phyloP scores from a whole-genome alignment of 306 rosid genomes.

The Cicer pinnatifidum region DNA sequence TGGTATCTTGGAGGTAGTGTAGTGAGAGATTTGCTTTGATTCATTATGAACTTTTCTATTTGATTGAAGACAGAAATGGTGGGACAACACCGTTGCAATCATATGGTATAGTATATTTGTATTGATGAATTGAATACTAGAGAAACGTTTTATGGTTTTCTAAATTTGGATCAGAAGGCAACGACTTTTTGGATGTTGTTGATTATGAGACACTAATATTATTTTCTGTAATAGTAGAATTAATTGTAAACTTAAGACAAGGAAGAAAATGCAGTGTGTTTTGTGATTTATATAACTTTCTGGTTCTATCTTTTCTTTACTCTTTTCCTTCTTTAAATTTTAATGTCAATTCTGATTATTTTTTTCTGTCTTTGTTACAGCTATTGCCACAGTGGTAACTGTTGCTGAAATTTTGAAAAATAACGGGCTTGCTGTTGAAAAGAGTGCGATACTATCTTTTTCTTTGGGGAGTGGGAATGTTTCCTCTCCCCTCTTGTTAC shows the following conservation, averaged over 20 bases:
- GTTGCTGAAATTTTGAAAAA: slow-evolving; percentile 85
- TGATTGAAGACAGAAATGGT: slow-evolving; percentile 24
- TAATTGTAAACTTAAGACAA: slow-evolving; percentile 10
- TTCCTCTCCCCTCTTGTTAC: not conserved
- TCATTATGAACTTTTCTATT: not conserved
- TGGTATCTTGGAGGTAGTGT: not conserved
- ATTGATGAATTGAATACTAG: not conserved
- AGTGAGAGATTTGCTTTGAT: slow-evolving; percentile 4
- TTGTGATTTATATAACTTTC: slow-evolving; percentile 10
- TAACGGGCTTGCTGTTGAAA: slow-evolving; percentile 74
- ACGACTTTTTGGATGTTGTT: not conserved
- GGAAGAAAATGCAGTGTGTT: slow-evolving; percentile 23
- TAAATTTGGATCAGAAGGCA: not conserved
- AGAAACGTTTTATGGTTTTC: not conserved
- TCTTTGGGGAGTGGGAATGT: not conserved
- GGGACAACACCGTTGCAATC: not conserved
- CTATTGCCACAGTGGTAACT: slow-evolving; percentile 82
- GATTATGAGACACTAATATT: not conserved
- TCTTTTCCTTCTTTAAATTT: not conserved
- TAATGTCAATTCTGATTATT: not conserved
- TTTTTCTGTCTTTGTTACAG: slow-evolving; percentile 48
- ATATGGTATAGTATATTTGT: slow-evolving; percentile 5
- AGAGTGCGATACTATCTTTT: slow-evolving; percentile 54
- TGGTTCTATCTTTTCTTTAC: not conserved
- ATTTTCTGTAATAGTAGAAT: slow-evolving; percentile 16